Conservation (phyloP, 2,329 filamentous ascomycete genomes). For the Aspergillus thermomutatus region DNA sequence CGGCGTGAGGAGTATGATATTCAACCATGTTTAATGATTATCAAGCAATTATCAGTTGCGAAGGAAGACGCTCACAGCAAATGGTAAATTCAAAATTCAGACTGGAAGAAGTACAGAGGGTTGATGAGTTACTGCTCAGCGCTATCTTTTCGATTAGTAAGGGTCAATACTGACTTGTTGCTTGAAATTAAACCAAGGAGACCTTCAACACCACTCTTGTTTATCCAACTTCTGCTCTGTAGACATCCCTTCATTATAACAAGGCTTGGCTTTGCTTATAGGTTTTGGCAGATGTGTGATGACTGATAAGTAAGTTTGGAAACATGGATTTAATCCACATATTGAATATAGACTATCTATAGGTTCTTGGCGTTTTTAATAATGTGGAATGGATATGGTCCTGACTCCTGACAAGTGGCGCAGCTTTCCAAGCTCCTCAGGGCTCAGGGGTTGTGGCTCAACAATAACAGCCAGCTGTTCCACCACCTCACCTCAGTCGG, state of each 20-base stretch:
- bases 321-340: background rate
- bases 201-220: background rate
- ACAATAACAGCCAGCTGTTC: constrained; percentile 28
- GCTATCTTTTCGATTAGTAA: background rate
- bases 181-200: too few species aligned
- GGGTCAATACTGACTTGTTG: too few species aligned
- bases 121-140: too few species aligned
- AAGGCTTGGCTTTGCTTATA: background rate
- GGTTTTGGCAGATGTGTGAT: background rate
- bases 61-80: background rate
- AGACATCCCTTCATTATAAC: background rate
- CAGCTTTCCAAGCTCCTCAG: constrained; percentile 23
- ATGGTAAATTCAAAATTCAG: background rate
- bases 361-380: constrained; percentile 17
- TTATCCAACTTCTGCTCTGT: background rate
- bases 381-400: constrained; percentile 7
- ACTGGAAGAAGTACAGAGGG: background rate
- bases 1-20: constrained; percentile 20
- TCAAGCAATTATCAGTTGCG: background rate
- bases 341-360: too few species aligned
- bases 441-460: constrained; percentile 31
- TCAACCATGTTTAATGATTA: constrained; percentile 7
- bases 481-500: constrained; percentile 12
- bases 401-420: constrained; percentile 18
- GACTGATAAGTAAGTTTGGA: background rate